Conservation (phyloP, 768 basidiomycete species). For the Hemileccinum rubropunctum region DNA sequence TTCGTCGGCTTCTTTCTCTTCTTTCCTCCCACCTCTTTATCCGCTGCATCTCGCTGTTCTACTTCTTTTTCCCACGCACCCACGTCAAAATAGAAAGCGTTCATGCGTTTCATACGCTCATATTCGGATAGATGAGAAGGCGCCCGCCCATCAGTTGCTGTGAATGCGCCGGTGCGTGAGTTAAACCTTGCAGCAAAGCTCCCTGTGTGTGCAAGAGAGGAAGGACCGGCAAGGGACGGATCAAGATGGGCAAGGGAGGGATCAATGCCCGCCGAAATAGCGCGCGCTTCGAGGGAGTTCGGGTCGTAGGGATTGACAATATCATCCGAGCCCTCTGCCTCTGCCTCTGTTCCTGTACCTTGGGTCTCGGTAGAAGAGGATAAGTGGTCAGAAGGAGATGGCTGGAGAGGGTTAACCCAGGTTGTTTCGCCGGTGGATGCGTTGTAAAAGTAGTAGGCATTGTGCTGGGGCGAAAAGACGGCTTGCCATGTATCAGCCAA, state of each 20-base stretch:
- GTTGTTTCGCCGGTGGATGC: constrained; percentile 73
- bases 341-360: constrained; percentile 20
- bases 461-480: constrained; percentile 72
- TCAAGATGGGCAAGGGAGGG: constrained; percentile 79
- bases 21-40: constrained; percentile 55
- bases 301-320: constrained; percentile 23
- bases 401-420: constrained; percentile 74
- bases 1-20: constrained; percentile 79
- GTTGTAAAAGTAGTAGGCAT: constrained; percentile 86
- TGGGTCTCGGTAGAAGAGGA: constrained; percentile 18
- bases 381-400: constrained; percentile 26
- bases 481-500: constrained; percentile 66
- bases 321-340: constrained; percentile 21
- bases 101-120: constrained; percentile 78
- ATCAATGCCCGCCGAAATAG: constrained; percentile 78
- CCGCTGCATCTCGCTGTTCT: constrained; percentile 43
- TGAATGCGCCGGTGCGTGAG: constrained; percentile 75
- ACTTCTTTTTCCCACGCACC: constrained; percentile 75
- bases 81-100: constrained; percentile 84
- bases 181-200: constrained; percentile 71
- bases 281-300: constrained; percentile 63
- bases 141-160: constrained; percentile 62
- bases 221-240: constrained; percentile 52
- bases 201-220: constrained; percentile 37
- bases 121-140: constrained; percentile 78